Evolutionary conservation across 106 monocot genomes (phyloP).

Genomic region (Apostasia ramifera): DNA sequence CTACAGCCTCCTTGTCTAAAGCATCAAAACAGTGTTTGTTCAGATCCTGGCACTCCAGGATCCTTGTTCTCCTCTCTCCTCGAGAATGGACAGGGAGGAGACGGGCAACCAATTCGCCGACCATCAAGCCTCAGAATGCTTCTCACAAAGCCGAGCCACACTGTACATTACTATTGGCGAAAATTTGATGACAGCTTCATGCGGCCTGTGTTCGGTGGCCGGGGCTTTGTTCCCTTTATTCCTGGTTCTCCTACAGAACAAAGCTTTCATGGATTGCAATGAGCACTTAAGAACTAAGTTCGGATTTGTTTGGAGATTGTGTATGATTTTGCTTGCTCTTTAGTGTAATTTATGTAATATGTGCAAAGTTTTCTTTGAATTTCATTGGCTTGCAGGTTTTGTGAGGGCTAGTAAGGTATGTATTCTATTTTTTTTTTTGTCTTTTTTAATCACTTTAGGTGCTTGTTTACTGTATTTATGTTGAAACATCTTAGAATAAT

Average conservation of each 20-base stretch:
- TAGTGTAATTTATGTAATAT: too few species aligned
- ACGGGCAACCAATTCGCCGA: constrained; percentile 10
- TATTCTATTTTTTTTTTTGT: too few species aligned
- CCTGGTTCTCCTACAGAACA: constrained; percentile 83
- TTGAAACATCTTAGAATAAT: too few species aligned
- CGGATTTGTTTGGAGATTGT: too few species aligned
- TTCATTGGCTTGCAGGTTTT: too few species aligned
- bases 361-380: too few species aligned
- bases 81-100: constrained; percentile 4
- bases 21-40: constrained; percentile 11
- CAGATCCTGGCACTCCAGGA: constrained; percentile 56
- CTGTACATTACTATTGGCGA: constrained; percentile 83
- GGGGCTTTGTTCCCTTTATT: constrained; percentile 74
- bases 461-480: too few species aligned
- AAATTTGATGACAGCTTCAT: constrained; percentile 81
- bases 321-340: too few species aligned
- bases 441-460: too few species aligned
- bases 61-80: constrained; percentile 28
- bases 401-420: too few species aligned
- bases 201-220: constrained; percentile 83
- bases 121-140: constrained; percentile 82
- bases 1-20: constrained; percentile 30
- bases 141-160: constrained; percentile 55
- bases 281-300: too few species aligned
- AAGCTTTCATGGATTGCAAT: constrained; percentile 22